Conservation (phyloP, 129 eudicot genomes). For the Flaveria bidentis region DNA sequence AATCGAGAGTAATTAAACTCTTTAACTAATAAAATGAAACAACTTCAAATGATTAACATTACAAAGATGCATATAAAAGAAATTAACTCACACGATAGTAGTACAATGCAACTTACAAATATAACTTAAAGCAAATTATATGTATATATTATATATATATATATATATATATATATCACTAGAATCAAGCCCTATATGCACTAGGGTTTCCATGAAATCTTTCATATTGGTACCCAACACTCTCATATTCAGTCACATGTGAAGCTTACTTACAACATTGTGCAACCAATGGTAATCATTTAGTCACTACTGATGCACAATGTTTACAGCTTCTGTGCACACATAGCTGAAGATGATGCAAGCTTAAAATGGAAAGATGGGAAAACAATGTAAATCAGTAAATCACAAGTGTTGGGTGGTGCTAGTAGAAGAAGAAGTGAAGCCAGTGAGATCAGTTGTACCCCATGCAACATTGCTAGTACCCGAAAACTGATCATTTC, state of each 20-base stretch:
- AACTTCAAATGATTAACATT: slow-evolving; percentile 10
- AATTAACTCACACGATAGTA: slow-evolving; percentile 23
- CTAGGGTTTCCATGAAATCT: slow-evolving; percentile 39
- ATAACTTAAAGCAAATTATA: slow-evolving; percentile 29
- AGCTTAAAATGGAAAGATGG: slow-evolving; percentile 32
- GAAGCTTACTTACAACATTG: slow-evolving; percentile 13
- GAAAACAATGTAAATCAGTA: slow-evolving; percentile 33
- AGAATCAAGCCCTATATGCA: neutral
- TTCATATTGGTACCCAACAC: slow-evolving; percentile 2
- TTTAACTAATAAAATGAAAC: neutral
- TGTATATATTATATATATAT: slow-evolving; percentile 27
- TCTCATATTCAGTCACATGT: slow-evolving; percentile 5
- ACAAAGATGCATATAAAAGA: slow-evolving; percentile 22
- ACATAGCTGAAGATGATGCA: slow-evolving; percentile 24
- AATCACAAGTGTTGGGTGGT: slow-evolving; percentile 47
- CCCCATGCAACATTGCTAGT: slow-evolving; percentile 45
- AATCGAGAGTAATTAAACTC: neutral
- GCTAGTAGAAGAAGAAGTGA: slow-evolving; percentile 38
- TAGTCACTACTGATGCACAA: slow-evolving; percentile 27
- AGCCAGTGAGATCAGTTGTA: slow-evolving; percentile 41
- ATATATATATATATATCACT: slow-evolving; percentile 1
- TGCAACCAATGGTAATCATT: slow-evolving; percentile 27
- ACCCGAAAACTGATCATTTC: slow-evolving; percentile 41
- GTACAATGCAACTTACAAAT: slow-evolving; percentile 32
- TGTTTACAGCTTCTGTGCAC: neutral